Conservation (phyloP, 2,329 filamentous ascomycete genomes). For the Colletotrichum spaethianum region DNA sequence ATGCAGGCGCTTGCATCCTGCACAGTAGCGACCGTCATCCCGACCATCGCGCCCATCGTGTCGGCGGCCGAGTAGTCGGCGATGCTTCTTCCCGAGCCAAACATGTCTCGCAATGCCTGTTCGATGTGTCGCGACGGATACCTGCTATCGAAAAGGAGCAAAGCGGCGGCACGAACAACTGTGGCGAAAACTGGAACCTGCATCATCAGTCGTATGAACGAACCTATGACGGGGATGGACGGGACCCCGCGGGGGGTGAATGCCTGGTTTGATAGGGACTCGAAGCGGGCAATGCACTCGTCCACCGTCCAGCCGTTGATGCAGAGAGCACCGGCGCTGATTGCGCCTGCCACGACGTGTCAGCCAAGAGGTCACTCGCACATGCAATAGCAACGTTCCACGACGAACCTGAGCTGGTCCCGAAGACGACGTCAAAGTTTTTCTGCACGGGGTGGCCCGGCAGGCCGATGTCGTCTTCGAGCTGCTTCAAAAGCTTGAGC, state of each 20-base stretch:
- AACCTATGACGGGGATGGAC: not conserved
- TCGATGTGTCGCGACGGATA: conserved; percentile 22
- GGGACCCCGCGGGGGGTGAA: conserved; percentile 11
- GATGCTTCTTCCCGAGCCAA: conserved; percentile 4
- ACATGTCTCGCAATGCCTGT: conserved; percentile 6
- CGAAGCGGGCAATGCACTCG: conserved; percentile 14
- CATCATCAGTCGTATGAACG: conserved; percentile 11
- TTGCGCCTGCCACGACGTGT: not conserved
- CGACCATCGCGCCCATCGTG: not conserved
- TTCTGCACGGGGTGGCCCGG: not conserved
- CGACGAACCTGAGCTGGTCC: conserved; percentile 15
- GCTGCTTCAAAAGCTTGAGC: conserved; percentile 47
- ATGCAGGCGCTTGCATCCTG: conserved; percentile 12
- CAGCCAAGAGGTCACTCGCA: not conserved
- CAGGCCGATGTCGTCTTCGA: conserved; percentile 44
- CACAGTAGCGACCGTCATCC: conserved; percentile 18
- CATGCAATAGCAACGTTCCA: not conserved
- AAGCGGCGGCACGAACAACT: not conserved
- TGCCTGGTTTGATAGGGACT: not conserved
- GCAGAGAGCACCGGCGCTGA: conserved; percentile 8
- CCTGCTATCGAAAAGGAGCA: conserved; percentile 6
- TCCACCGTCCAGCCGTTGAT: conserved; percentile 20
- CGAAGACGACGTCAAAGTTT: conserved; percentile 25
- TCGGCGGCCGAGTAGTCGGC: conserved; percentile 3
- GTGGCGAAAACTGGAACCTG: conserved; percentile 8